Evolutionary conservation across 1,284 basidiomycete genomes (phyloP), one percentile per base, ranked within the genome.

Genomic region (Rhodotorula sp.): DNA sequence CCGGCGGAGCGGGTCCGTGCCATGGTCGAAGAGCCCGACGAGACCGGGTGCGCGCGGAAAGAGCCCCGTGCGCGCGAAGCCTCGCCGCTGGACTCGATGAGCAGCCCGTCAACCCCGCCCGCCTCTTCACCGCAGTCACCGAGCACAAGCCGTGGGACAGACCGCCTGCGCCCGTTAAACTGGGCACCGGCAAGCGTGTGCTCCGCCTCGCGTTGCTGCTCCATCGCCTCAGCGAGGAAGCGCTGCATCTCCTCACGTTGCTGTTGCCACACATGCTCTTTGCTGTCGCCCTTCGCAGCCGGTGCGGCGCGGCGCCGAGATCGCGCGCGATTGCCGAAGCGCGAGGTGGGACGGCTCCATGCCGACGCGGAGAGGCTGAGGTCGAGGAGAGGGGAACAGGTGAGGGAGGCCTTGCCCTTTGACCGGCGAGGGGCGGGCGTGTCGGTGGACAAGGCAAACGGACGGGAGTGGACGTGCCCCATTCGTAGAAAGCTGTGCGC

Each of bases 391-490:
- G 56, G 15, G 36, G 34, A 21, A 19, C 22, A 7, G n/a, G 22
- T 27, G 19, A 19, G 4, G 19, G 17, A 17, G 17, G 48, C 48
- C 36, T 32, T 32, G 12, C 22, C 34, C 46, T 51, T 58, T 9
- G 39, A 4, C 0, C 53, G 51, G n/a, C 53, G 22, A 13, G 34
- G 19, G 19, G 21, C 5, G 39, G 22, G 53, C 22, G 62, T 36
- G 21, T 32, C 29, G 1, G 37, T 53, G 51, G 29, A 46, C 34
- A 19, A 44, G 7, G 44, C 3, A 3, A 4, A 19, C 19, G 29
- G 59, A 6, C 32, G 53, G 4, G 65, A 27, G 39, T 55, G 25
- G 51, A 34, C 15, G 58, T 67, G 65, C 22, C 65, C 65, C 65
- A 67, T 67, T n/a, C 2, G 3, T 44, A 46, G 17, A 21, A 50